Evolutionary conservation across 2,329 filamentous ascomycete genomes (phyloP).

Genomic region (Amphichorda felina): DNA sequence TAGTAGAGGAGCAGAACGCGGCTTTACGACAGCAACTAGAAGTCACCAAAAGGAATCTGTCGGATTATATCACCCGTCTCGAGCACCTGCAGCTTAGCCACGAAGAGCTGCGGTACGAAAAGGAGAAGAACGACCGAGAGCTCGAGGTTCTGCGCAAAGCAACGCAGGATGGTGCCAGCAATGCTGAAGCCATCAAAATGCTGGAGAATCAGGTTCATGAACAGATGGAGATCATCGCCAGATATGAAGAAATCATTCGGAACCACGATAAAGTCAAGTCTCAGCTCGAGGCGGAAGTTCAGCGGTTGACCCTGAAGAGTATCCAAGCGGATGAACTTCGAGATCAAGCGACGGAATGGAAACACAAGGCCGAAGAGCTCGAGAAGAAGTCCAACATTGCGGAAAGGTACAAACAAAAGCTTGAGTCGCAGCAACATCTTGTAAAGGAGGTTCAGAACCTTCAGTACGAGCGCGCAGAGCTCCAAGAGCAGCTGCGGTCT

Average conservation of each 20-base stretch:
- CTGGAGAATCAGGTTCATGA: conserved; percentile 49
- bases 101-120: conserved; percentile 53
- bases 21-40: conserved; percentile 38
- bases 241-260: conserved; percentile 44
- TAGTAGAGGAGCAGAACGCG: conserved; percentile 43
- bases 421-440: conserved; percentile 42
- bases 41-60: conserved; percentile 41
- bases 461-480: conserved; percentile 40
- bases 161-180: conserved; percentile 38
- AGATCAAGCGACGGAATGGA: conserved; percentile 48
- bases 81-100: conserved; percentile 50
- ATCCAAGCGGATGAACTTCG: conserved; percentile 38
- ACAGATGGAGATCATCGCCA: conserved; percentile 58
- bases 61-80: conserved; percentile 46
- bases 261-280: conserved; percentile 23
- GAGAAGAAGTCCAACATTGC: conserved; percentile 51
- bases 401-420: conserved; percentile 50
- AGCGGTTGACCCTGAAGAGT: conserved; percentile 30
- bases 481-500: conserved; percentile 33
- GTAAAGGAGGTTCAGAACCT: conserved; percentile 44
- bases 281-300: conserved; percentile 46
- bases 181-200: conserved; percentile 36
- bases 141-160: conserved; percentile 36
- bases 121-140: conserved; percentile 43
- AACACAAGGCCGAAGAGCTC: conserved; percentile 44